Percentiles rank a stretch among this genome's conserved stretches.
Evolutionary conservation across 2,329 filamentous ascomycete genomes (phyloP).

Genomic region (Claviceps africana): DNA sequence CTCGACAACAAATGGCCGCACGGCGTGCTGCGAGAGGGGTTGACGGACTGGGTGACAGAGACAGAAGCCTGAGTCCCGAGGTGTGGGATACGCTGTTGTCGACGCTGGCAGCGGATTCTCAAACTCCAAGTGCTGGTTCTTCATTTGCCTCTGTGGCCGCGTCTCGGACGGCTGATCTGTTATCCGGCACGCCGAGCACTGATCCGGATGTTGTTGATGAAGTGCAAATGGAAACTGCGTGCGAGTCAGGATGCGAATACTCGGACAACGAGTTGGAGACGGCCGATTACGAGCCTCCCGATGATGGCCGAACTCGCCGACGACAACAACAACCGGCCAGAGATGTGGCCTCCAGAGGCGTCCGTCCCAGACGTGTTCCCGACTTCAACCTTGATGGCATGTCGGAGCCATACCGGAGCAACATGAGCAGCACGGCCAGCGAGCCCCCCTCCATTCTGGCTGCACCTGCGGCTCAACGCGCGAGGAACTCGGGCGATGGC

Average conservation of each 20-base stretch:
- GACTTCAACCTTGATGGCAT: slow-evolving; percentile 9
- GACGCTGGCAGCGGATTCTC: slow-evolving; percentile 69
- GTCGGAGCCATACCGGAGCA: slow-evolving; percentile 3
- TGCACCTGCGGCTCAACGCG: background rate
- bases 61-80: slow-evolving; percentile 67
- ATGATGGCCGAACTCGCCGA: slow-evolving; percentile 7
- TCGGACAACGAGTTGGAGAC: slow-evolving; percentile 42
- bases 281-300: slow-evolving; percentile 27
- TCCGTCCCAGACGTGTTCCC: slow-evolving; percentile 6
- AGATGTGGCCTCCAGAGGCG: background rate
- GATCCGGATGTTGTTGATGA: slow-evolving; percentile 24
- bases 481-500: background rate
- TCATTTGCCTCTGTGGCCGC: slow-evolving; percentile 57
- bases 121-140: slow-evolving; percentile 64
- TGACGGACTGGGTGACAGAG: slow-evolving; percentile 72
- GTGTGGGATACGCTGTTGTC: slow-evolving; percentile 70
- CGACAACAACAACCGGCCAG: slow-evolving; percentile 3
- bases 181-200: slow-evolving; percentile 27
- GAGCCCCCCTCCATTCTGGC: background rate
- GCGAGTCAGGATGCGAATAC: slow-evolving; percentile 40
- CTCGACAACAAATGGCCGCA: slow-evolving; percentile 2
- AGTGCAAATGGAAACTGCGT: slow-evolving; percentile 24
- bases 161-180: slow-evolving; percentile 28
- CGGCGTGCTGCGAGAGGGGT: slow-evolving; percentile 16
- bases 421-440: background rate